These are phyloP conservation scores for Zoysia japonica DNA, from an alignment of 176 grass and related monocot species.

Conservation along the genomic window DNA sequence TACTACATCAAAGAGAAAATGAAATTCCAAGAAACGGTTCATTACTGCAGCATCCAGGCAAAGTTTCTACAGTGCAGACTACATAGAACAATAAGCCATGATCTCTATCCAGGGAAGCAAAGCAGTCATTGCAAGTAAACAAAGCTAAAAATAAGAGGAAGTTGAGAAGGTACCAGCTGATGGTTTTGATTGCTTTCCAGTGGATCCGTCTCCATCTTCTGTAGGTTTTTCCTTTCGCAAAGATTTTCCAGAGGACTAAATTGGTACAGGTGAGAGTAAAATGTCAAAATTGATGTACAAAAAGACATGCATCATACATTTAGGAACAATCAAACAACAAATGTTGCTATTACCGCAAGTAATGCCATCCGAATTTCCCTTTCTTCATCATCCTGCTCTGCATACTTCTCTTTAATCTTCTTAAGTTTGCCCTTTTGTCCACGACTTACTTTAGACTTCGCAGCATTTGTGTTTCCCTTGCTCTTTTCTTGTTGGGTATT, in stretches of 20 bases:
- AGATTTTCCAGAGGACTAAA: conserved; percentile 84
- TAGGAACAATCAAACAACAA: conserved; percentile 26
- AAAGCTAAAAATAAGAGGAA: conserved; percentile 32
- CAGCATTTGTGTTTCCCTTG: conserved; percentile 29
- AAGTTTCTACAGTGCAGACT: not conserved
- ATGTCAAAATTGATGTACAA: conserved; percentile 23
- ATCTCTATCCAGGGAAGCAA: not conserved
- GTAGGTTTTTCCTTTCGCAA: conserved; percentile 71
- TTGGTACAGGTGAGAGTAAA: not conserved
- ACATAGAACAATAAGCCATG: not conserved
- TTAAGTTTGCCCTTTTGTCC: conserved; percentile 93
- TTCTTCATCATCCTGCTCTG: conserved; percentile 97
- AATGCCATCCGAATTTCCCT: conserved; percentile 92
- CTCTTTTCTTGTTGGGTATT: conserved; percentile 36
- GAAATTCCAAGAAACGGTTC: not conserved
- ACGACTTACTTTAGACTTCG: conserved; percentile 68
- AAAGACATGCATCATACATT: conserved; percentile 13
- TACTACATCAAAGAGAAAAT: conserved; percentile 5
- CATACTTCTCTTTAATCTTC: conserved; percentile 98
- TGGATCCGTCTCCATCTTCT: conserved; percentile 45
- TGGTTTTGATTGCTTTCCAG: conserved; percentile 49
- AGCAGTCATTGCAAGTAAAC: not conserved
- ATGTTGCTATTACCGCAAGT: conserved; percentile 64
- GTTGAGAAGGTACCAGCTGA: conserved; percentile 48
- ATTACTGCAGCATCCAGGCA: not conserved